These are phyloP conservation scores for Tetrahymena malaccensis DNA, from an alignment of 73 alveolate species.

Conservation along the genomic window DNA sequence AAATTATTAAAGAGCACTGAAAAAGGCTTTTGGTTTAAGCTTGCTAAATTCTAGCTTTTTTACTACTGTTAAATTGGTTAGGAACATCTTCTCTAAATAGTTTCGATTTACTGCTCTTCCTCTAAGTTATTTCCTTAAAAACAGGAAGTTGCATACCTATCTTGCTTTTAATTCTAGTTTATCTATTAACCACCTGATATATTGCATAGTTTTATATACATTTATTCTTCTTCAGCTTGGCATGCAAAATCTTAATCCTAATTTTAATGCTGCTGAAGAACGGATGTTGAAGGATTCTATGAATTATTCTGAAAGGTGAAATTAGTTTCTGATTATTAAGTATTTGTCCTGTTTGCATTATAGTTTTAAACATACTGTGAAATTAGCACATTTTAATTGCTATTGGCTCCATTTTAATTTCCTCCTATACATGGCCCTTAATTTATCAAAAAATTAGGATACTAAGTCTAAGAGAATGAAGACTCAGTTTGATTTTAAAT, in stretches of 20 bases:
- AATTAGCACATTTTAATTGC: not conserved
- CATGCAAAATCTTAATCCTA: not conserved
- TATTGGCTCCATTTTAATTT: not conserved
- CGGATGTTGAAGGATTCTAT: not conserved
- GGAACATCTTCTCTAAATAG: not conserved
- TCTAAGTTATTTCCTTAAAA: not conserved
- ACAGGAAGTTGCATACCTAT: not conserved
- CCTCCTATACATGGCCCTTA: not conserved
- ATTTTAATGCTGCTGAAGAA: not conserved
- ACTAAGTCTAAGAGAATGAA: not conserved
- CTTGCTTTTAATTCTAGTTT: not conserved
- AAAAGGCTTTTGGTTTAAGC: not conserved
- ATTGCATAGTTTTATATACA: not conserved
- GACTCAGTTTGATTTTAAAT: not conserved
- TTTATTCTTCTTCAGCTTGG: not conserved
- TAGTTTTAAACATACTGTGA: not conserved
- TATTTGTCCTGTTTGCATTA: not conserved
- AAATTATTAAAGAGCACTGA: not conserved
- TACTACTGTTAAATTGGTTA: not conserved
- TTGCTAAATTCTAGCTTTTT: not conserved
- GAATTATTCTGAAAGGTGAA: not conserved
- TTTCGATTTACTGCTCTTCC: not conserved
- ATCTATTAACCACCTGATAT: not conserved
- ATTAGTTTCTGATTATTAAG: not conserved
- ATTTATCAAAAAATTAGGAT: not conserved